A percentile compares a stretch with the other conserved stretches of the same genome.
Conservation (phyloP, 176 grass and related monocot genomes). For the Ampelocalamus luodianensis region DNA sequence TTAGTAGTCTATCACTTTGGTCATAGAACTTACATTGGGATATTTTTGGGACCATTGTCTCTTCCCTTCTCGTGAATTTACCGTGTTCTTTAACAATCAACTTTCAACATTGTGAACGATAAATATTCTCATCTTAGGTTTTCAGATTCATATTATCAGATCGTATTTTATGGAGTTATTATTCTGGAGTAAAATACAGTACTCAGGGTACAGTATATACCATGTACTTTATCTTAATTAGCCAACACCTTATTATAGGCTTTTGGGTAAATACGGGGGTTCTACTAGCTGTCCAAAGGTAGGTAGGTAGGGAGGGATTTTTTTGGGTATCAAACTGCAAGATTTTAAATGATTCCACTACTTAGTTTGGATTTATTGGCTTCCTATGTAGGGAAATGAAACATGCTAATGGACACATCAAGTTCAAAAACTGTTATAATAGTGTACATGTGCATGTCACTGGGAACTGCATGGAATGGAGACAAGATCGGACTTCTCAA, state of each 20-base stretch:
- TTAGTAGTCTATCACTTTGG: background rate
- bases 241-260: slow-evolving; percentile 3
- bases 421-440: slow-evolving; percentile 81
- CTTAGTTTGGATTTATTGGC: slow-evolving; percentile 24
- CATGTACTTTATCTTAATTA: slow-evolving; percentile 8
- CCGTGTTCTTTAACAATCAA: background rate
- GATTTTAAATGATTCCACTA: slow-evolving; percentile 26
- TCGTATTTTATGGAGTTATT: slow-evolving; percentile 11
- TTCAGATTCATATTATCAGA: slow-evolving; percentile 30
- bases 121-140: slow-evolving; percentile 20
- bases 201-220: background rate
- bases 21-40: background rate
- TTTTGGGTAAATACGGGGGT: background rate
- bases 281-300: background rate
- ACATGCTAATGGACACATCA: slow-evolving; percentile 68
- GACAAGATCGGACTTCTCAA: slow-evolving; percentile 81
- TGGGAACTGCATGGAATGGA: slow-evolving; percentile 96
- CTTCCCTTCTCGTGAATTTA: slow-evolving; percentile 27
- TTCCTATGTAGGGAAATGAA: slow-evolving; percentile 80
- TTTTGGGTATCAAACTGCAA: background rate
- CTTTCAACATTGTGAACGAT: background rate
- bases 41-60: background rate
- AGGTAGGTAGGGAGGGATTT: background rate
- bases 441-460: slow-evolving; percentile 73
- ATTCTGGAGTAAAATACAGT: slow-evolving; percentile 13